Evolutionary conservation across 176 grass and related monocot species (phyloP).

Genomic region (Raddia guianensis): DNA sequence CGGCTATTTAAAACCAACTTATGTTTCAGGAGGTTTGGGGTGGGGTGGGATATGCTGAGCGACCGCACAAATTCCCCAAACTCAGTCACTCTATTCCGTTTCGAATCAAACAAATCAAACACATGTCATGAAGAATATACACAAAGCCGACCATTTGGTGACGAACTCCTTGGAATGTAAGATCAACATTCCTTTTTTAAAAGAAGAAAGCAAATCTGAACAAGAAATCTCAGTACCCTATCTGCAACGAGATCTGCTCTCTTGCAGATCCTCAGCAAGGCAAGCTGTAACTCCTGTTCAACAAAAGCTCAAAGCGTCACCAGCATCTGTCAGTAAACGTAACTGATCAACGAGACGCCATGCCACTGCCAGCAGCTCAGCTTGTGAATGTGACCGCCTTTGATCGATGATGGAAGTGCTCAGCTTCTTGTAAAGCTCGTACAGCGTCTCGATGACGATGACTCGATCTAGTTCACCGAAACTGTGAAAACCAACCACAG

Average conservation of each 20-base stretch:
- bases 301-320: background rate
- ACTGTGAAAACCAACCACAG: conserved; percentile 43
- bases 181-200: background rate
- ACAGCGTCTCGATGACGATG: conserved; percentile 48
- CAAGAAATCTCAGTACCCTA: conserved; percentile 41
- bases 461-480: conserved; percentile 59
- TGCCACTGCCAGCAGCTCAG: background rate
- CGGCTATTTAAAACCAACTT: background rate
- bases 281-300: conserved; percentile 70
- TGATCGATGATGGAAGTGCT: conserved; percentile 62
- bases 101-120: conserved; percentile 75
- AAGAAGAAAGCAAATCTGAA: background rate
- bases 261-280: conserved; percentile 69
- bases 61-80: conserved; percentile 83
- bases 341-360: background rate
- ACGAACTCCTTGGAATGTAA: background rate
- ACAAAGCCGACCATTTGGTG: background rate
- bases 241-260: conserved; percentile 66
- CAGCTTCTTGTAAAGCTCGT: conserved; percentile 73
- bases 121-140: conserved; percentile 36
- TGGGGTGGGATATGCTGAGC: conserved; percentile 66
- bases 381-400: conserved; percentile 91
- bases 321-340: background rate
- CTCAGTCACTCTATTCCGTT: conserved; percentile 67
- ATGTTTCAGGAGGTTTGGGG: conserved; percentile 40